A percentile compares a stretch with the other conserved stretches of the same genome.
Evolutionary conservation across 2,329 filamentous ascomycete genomes (phyloP).

Genomic region (Plenodomus biglobosus): DNA sequence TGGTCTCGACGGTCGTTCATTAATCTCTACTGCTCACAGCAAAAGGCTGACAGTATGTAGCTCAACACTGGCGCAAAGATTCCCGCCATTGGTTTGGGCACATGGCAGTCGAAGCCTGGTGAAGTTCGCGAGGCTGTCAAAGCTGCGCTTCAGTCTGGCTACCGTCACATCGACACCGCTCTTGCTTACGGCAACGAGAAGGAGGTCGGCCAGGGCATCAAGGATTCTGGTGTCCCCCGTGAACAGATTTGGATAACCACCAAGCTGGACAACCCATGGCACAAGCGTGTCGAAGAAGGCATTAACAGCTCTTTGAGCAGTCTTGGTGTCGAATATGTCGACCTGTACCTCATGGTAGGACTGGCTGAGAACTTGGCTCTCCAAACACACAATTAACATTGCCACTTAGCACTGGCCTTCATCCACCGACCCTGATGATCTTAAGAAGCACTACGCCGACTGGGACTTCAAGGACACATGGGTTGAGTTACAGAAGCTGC

Average conservation of each 20-base stretch:
- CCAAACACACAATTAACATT: background rate
- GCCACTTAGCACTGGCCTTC: slow-evolving; percentile 60
- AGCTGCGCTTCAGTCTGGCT: slow-evolving; percentile 66
- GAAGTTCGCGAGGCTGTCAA: slow-evolving; percentile 72
- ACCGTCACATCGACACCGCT: slow-evolving; percentile 76
- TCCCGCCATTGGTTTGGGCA: slow-evolving; percentile 73
- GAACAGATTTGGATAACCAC: slow-evolving; percentile 75
- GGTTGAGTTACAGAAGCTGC: slow-evolving; percentile 70
- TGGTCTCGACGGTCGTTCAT: too few species aligned
- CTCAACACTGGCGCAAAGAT: slow-evolving; percentile 68
- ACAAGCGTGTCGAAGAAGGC: slow-evolving; percentile 61
- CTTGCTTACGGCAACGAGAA: slow-evolving; percentile 77
- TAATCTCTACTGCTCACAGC: background rate
- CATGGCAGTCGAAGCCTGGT: slow-evolving; percentile 73
- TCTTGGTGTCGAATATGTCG: slow-evolving; percentile 66
- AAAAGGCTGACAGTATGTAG: slow-evolving; percentile 12
- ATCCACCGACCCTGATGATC: slow-evolving; percentile 62
- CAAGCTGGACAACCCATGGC: slow-evolving; percentile 80
- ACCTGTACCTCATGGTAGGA: slow-evolving; percentile 64
- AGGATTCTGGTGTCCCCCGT: slow-evolving; percentile 64
- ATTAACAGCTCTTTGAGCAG: slow-evolving; percentile 63
- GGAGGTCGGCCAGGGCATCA: slow-evolving; percentile 72
- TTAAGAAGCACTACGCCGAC: slow-evolving; percentile 69
- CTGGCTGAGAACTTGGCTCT: background rate
- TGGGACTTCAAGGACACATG: slow-evolving; percentile 85